phyloP scores from a whole-genome alignment of 1,284 basidiomycete species.

The Heliocybe sulcata region DNA sequence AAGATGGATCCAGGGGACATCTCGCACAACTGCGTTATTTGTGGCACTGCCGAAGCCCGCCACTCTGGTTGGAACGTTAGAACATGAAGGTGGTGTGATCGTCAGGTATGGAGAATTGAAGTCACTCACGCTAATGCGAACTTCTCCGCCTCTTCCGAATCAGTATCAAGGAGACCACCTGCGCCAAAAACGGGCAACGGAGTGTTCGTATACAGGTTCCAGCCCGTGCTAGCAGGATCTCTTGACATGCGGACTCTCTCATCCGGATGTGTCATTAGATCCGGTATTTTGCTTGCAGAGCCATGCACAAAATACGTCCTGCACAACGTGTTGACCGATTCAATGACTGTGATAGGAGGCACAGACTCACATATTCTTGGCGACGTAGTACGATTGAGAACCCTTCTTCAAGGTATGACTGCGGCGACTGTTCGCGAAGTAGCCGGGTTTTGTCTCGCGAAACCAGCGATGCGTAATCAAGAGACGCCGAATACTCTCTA shows the following conservation, averaged over 20 bases:
- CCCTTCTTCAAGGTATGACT: background rate
- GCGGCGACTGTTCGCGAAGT: constrained; percentile 1
- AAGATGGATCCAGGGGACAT: background rate
- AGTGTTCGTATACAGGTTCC: background rate
- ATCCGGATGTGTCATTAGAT: background rate
- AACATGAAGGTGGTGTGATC: background rate
- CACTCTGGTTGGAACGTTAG: background rate
- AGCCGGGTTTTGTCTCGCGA: background rate
- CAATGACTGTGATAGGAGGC: background rate
- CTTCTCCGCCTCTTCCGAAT: background rate
- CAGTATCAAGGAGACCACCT: background rate
- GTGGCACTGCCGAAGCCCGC: background rate
- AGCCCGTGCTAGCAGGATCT: background rate
- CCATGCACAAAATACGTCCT: background rate
- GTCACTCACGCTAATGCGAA: background rate
- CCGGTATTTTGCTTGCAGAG: background rate
- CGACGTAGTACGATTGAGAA: background rate
- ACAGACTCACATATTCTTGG: background rate
- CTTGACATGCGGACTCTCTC: background rate
- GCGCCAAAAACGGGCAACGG: background rate
- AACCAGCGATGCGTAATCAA: background rate
- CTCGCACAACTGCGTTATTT: background rate
- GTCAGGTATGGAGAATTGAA: background rate
- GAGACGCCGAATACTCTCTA: background rate
- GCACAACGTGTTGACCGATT: background rate